Percentiles rank a stretch among this genome's conserved stretches.
phyloP scores from a whole-genome alignment of 345 rosid species.

The Noccaea caerulescens region DNA sequence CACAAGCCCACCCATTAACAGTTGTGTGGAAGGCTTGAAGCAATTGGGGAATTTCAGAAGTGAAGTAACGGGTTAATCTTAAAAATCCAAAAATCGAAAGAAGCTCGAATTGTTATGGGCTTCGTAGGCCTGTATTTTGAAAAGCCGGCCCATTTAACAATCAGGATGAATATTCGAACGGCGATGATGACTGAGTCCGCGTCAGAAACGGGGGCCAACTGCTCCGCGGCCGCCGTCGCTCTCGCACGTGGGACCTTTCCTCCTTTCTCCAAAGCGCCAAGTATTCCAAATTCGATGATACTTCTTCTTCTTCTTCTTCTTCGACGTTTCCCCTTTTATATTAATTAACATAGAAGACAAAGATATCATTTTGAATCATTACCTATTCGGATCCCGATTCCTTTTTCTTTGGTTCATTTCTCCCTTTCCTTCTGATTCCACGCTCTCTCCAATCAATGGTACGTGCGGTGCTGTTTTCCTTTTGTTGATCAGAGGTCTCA shows the following conservation, averaged over 20 bases:
- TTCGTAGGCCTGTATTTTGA: too few relatives aligned
- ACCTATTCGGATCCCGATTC: not conserved
- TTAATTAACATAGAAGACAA: not conserved
- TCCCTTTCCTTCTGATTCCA: not conserved
- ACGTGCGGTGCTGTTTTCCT: not conserved
- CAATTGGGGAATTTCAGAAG: too few relatives aligned
- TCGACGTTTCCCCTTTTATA: not conserved
- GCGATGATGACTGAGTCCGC: constrained; percentile 1
- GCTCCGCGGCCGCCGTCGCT: constrained; percentile 19
- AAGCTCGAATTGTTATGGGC: too few relatives aligned
- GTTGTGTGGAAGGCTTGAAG: too few relatives aligned
- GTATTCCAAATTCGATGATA: constrained; percentile 1
- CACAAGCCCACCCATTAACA: too few relatives aligned
- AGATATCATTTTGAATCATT: constrained; percentile 6
- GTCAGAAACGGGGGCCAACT: not conserved
- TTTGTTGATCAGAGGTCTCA: constrained; percentile 1
- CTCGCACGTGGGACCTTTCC: not conserved
- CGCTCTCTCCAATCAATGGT: not conserved
- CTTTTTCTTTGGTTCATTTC: not conserved
- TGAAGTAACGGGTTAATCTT: too few relatives aligned
- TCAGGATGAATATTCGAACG: not conserved
- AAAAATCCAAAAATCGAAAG: too few relatives aligned
- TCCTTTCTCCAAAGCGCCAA: not conserved
- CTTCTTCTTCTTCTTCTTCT: not conserved
- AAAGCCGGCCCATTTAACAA: too few relatives aligned